These are phyloP conservation scores for Beta lomatogona DNA, from an alignment of 179 eudicot genomes.

Conservation along the genomic window DNA sequence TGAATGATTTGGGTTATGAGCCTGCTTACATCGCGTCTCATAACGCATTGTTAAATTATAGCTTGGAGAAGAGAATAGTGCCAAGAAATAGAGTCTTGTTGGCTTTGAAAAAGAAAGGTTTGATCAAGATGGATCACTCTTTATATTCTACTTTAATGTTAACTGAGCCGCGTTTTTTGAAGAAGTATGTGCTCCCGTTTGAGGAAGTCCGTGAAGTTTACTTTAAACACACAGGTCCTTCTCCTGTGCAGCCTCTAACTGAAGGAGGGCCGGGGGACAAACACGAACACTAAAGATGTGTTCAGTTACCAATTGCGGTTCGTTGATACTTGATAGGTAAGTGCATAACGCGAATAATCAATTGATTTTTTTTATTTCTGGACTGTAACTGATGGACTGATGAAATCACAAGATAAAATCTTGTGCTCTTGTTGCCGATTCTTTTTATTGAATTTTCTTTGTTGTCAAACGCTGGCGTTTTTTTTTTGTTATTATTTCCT, in stretches of 20 bases:
- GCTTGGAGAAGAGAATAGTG: conserved; percentile 36
- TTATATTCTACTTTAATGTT: background rate
- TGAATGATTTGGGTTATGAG: conserved; percentile 33
- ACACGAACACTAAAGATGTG: background rate
- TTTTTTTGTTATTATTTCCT: background rate
- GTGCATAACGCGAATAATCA: no score
- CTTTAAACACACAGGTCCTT: background rate
- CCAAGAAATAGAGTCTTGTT: conserved; percentile 28
- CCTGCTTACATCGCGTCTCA: conserved; percentile 10
- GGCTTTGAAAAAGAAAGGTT: conserved; percentile 22
- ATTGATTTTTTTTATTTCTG: no score
- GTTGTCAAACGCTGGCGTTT: no score
- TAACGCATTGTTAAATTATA: conserved; percentile 6
- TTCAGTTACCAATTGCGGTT: no score
- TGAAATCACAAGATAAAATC: no score
- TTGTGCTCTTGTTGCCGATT: background rate
- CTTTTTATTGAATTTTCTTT: background rate
- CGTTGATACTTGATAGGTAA: no score
- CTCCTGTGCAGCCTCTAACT: background rate
- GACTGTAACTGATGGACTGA: no score
- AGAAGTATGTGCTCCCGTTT: conserved; percentile 24
- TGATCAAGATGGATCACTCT: background rate
- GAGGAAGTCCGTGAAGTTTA: conserved; percentile 27
- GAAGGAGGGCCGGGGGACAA: background rate
- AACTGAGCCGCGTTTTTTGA: conserved; percentile 20